Percentiles rank a stretch among this genome's conserved stretches.
Conservation (phyloP, 202 grass and related monocot genomes). For the Digitaria exilis region DNA sequence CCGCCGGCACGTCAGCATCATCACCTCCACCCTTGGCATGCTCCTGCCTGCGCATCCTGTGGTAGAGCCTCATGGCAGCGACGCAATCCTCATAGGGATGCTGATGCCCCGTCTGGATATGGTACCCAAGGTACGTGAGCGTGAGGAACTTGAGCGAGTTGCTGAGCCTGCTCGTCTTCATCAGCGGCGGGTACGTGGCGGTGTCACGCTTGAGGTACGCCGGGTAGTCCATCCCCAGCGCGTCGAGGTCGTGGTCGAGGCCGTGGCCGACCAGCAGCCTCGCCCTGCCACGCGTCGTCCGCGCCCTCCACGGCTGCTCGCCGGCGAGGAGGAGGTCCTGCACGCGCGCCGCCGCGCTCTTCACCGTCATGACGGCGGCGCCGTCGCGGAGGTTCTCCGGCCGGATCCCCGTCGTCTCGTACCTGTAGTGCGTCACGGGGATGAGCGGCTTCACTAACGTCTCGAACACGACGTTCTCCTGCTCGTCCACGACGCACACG, state of each 20-base stretch:
- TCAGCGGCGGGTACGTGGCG: conserved; percentile 77
- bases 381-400: conserved; percentile 61
- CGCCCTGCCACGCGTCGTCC: conserved; percentile 20
- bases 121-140: conserved; percentile 57
- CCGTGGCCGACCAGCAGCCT: conserved; percentile 66
- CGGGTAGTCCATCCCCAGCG: conserved; percentile 72
- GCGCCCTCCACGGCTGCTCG: conserved; percentile 63
- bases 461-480: conserved; percentile 56
- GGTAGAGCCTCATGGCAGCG: conserved; percentile 69
- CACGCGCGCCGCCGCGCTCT: conserved; percentile 49
- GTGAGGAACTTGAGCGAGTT: conserved; percentile 85
- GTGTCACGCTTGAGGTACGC: conserved; percentile 67
- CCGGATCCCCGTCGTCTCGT: conserved; percentile 75
- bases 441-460: conserved; percentile 65
- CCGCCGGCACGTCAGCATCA: neutral
- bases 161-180: conserved; percentile 93
- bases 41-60: conserved; percentile 45
- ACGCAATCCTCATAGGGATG: conserved; percentile 75
- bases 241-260: conserved; percentile 69
- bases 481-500: conserved; percentile 74
- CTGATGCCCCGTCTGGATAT: conserved; percentile 49
- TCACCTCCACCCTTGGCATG: conserved; percentile 31
- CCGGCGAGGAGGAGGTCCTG: conserved; percentile 58
- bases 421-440: conserved; percentile 77
- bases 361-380: conserved; percentile 10